Conservation (phyloP, 2,329 filamentous ascomycete genomes). For the Hyphodiscus sp. region DNA sequence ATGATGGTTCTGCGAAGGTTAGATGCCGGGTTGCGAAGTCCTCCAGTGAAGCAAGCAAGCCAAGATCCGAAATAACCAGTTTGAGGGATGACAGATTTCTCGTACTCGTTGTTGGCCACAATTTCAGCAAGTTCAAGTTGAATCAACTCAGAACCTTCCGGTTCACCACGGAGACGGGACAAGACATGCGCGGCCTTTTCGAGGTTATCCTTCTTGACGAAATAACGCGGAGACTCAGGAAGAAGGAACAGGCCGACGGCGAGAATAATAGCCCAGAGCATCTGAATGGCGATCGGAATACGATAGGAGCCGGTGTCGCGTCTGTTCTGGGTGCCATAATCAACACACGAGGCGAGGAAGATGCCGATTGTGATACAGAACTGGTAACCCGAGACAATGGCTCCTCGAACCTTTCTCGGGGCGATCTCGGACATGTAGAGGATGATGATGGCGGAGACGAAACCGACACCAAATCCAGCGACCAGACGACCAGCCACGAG, state of each 20-base stretch:
- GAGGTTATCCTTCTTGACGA: slow-evolving; percentile 69
- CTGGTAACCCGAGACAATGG: slow-evolving; percentile 76
- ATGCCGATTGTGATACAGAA: slow-evolving; percentile 79
- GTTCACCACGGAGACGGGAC: slow-evolving; percentile 66
- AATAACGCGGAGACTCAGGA: slow-evolving; percentile 81
- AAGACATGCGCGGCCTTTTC: slow-evolving; percentile 58
- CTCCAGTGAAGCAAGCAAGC: slow-evolving; percentile 61
- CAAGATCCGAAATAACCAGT: slow-evolving; percentile 62
- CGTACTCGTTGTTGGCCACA: slow-evolving; percentile 83
- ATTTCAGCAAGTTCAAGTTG: slow-evolving; percentile 77
- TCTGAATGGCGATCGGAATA: slow-evolving; percentile 75
- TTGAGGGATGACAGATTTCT: slow-evolving; percentile 61
- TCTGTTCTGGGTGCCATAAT: slow-evolving; percentile 62
- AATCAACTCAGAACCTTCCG: slow-evolving; percentile 65
- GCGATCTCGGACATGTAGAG: slow-evolving; percentile 63
- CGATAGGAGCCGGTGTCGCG: slow-evolving; percentile 64
- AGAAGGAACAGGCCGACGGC: slow-evolving; percentile 65
- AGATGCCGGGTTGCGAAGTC: slow-evolving; percentile 54
- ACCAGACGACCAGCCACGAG: slow-evolving; percentile 61
- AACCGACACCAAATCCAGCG: slow-evolving; percentile 72
- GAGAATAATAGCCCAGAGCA: slow-evolving; percentile 73
- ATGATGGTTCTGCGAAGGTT: slow-evolving; percentile 67
- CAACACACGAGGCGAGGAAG: slow-evolving; percentile 66
- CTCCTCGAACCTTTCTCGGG: slow-evolving; percentile 69
- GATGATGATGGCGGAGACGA: slow-evolving; percentile 74